A percentile compares a stretch with the other conserved stretches of the same genome.
Conservation (phyloP, 768 basidiomycete species). For the Chalciporus piperatus region DNA sequence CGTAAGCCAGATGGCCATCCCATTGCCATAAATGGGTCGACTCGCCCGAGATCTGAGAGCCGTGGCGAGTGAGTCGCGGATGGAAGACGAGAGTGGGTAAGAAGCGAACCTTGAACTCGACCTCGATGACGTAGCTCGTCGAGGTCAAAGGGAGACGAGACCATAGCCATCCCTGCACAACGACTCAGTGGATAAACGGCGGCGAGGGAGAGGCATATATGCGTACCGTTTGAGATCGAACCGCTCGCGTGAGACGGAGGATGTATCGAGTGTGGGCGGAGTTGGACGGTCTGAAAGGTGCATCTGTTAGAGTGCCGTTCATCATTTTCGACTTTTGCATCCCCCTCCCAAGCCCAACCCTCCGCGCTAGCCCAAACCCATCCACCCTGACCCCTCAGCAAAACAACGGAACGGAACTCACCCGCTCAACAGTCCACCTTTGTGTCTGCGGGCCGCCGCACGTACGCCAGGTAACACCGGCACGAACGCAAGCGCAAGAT, state of each 20-base stretch:
- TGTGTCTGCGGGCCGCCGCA: slow-evolving; percentile 39
- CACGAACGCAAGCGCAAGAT: slow-evolving; percentile 15
- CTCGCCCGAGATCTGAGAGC: slow-evolving; percentile 63
- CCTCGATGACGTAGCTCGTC: slow-evolving; percentile 79
- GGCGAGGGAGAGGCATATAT: not conserved
- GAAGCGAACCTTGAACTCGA: slow-evolving; percentile 82
- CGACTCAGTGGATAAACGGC: not conserved
- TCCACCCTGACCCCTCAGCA: too few relatives aligned
- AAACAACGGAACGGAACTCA: slow-evolving; percentile 33
- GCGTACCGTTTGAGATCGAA: slow-evolving; percentile 76
- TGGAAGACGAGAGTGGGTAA: not conserved
- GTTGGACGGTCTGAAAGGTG: slow-evolving; percentile 37
- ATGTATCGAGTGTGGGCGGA: slow-evolving; percentile 84
- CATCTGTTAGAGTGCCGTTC: too few relatives aligned
- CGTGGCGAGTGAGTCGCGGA: not conserved
- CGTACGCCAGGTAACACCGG: slow-evolving; percentile 24
- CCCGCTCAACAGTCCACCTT: slow-evolving; percentile 72
- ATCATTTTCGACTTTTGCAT: too few relatives aligned
- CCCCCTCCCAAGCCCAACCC: too few relatives aligned
- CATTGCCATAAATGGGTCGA: slow-evolving; percentile 79
- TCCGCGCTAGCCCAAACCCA: too few relatives aligned
- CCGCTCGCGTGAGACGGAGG: slow-evolving; percentile 83
- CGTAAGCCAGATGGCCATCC: slow-evolving; percentile 92
- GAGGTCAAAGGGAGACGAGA: slow-evolving; percentile 83
- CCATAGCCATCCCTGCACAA: slow-evolving; percentile 91